These are phyloP conservation scores for Lenzites betulinus DNA, from an alignment of 768 basidiomycete species.

Conservation along the genomic window DNA sequence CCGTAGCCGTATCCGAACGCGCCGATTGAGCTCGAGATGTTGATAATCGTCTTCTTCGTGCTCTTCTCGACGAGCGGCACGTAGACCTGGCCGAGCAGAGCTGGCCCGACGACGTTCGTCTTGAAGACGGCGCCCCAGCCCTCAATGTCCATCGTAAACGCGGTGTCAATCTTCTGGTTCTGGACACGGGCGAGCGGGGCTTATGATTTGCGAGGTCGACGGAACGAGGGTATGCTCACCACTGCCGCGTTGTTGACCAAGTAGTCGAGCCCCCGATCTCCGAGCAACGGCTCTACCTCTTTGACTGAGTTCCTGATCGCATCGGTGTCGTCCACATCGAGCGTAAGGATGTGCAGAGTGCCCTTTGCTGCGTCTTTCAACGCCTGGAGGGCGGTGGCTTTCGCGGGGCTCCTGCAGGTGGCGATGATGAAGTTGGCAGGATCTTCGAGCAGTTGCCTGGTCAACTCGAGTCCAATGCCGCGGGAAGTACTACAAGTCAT, in stretches of 20 bases:
- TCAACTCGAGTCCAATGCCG: conserved; percentile 35
- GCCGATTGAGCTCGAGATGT: conserved; percentile 30
- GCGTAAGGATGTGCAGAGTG: conserved; percentile 34
- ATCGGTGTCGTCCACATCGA: conserved; percentile 32
- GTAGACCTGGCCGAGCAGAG: conserved; percentile 36
- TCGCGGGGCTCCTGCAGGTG: conserved; percentile 32
- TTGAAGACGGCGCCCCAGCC: conserved; percentile 6
- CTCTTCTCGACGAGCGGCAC: conserved; percentile 36
- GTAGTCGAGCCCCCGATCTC: conserved; percentile 37
- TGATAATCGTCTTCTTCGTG: conserved; percentile 35
- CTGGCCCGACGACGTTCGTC: conserved; percentile 39
- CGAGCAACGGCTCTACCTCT: conserved; percentile 30
- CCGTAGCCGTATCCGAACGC: conserved; percentile 30
- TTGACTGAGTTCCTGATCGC: conserved; percentile 31
- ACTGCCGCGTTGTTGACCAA: conserved; percentile 43
- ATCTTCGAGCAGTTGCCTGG: conserved; percentile 26
- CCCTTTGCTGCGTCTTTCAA: conserved; percentile 28
- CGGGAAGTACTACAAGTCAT: conserved; percentile 12
- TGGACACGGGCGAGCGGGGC: conserved; percentile 1
- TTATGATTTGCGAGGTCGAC: neutral
- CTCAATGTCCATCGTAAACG: conserved; percentile 30
- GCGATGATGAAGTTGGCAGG: conserved; percentile 33
- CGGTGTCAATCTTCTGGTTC: conserved; percentile 31
- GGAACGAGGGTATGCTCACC: conserved; percentile 15
- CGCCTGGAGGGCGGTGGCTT: conserved; percentile 25